Evolutionary conservation across 2,329 filamentous ascomycete species (phyloP), one percentile per base, ranked within the genome.

Genomic region (Drechslerella dactyloides): DNA sequence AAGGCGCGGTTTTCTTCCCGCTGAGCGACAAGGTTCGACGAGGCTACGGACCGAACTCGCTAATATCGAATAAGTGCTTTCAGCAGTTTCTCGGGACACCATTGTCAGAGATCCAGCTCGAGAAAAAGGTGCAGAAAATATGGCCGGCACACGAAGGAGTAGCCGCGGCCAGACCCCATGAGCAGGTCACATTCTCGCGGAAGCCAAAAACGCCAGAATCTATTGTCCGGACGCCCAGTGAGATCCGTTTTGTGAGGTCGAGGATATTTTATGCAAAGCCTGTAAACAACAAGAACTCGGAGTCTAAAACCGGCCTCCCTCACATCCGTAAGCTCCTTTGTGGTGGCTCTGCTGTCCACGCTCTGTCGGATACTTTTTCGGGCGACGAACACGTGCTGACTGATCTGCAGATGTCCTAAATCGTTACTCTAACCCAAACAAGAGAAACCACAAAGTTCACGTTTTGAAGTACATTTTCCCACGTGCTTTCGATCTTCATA

Each of bases 401-500:
- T n/a, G 13, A 13, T 37, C 23, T 33, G 19, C 33, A 96, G 91
- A 97, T 81, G 87, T 93, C 1, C 80, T 97, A 23, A 96, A 94
- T 77, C 86, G 91, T 21, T 89, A 74, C 80, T 83, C 37, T 76
- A 84, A 72, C 21, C 56, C 37, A 76, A 69, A 79, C 44, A 73
- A 81, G 40, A 81, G 85, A 75, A 76, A 82, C 1, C 77, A 89
- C 73, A 90, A 87, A 0, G 77, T 87, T 10, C 90, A 89, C 75
- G 80, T 96, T 19, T 86, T 96, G 85, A 94, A 93, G 82, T 93
- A 97, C 79, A 87, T 99, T 0, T 99, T 99, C 76, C 94, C 94
- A 33, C 85, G 89, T 10, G 93, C 97, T 77, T 97, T 96, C 77
- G 86, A 86, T 13, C 82, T 99, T 2, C 91, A 96, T 77, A 99